Evolutionary conservation across 352 stramenopile species (phyloP).

Genomic region (Peronosclerospora sorghi): DNA sequence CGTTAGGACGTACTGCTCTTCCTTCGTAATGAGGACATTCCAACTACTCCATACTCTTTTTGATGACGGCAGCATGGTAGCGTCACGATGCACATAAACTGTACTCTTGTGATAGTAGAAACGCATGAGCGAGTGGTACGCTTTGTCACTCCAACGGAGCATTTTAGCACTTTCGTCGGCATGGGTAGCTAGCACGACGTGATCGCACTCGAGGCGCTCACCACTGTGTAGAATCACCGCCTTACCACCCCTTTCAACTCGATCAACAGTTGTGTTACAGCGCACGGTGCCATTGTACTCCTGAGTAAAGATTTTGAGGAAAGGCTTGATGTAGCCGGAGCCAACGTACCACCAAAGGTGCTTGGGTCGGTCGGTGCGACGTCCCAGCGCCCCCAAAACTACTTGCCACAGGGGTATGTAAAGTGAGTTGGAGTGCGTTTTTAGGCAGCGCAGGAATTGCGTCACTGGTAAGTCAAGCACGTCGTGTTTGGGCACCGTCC

Average conservation of each 20-base stretch:
- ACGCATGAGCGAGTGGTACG: slow-evolving; percentile 59
- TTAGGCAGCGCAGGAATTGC: slow-evolving; percentile 81
- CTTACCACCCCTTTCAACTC: slow-evolving; percentile 70
- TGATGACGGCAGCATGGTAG: slow-evolving; percentile 54
- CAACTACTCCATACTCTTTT: slow-evolving; percentile 77
- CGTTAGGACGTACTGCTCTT: slow-evolving; percentile 79
- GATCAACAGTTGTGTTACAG: slow-evolving; percentile 56
- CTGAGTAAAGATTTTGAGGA: slow-evolving; percentile 79
- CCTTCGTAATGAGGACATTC: slow-evolving; percentile 79
- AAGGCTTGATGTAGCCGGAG: slow-evolving; percentile 74
- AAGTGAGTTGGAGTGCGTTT: slow-evolving; percentile 79
- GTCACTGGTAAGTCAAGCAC: slow-evolving; percentile 72
- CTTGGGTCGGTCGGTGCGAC: slow-evolving; percentile 67
- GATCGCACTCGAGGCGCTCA: slow-evolving; percentile 74
- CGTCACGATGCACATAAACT: slow-evolving; percentile 80
- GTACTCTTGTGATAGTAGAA: slow-evolving; percentile 83
- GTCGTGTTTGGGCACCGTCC: slow-evolving; percentile 76
- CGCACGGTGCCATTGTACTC: slow-evolving; percentile 69
- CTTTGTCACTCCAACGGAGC: slow-evolving; percentile 56
- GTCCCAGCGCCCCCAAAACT: slow-evolving; percentile 55
- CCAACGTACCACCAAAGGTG: slow-evolving; percentile 82
- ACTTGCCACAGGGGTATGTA: slow-evolving; percentile 84
- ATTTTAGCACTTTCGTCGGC: slow-evolving; percentile 67
- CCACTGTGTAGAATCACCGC: slow-evolving; percentile 56
- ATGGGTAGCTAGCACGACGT: slow-evolving; percentile 77